Evolutionary conservation across 2,329 filamentous ascomycete species (phyloP).

Genomic region (Aspergillus bombycis): DNA sequence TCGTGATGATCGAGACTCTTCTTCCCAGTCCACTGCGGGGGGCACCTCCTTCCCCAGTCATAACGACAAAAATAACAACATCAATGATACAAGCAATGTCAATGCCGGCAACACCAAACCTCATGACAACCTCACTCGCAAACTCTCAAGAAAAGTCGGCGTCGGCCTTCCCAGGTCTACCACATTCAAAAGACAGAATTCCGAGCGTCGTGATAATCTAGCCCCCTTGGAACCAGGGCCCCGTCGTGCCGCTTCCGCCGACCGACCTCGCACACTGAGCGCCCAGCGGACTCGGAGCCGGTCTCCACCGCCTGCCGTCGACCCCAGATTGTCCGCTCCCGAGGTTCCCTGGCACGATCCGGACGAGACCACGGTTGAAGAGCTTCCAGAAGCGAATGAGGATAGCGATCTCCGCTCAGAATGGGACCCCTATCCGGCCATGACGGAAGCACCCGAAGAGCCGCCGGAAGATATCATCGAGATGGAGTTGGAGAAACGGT

Average conservation of each 20-base stretch:
- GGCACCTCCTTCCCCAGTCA: slow-evolving; percentile 15
- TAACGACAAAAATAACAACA: slow-evolving; percentile 8
- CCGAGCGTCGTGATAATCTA: slow-evolving; percentile 75
- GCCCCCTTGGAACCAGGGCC: slow-evolving; percentile 65
- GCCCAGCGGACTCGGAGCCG: slow-evolving; percentile 48
- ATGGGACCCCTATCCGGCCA: slow-evolving; percentile 32
- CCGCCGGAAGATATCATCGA: slow-evolving; percentile 56
- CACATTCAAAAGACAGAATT: slow-evolving; percentile 82
- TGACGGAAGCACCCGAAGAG: slow-evolving; percentile 30
- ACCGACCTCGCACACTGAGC: slow-evolving; percentile 49
- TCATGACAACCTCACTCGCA: slow-evolving; percentile 38
- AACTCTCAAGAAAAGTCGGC: slow-evolving; percentile 59
- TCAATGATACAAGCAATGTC: slow-evolving; percentile 21
- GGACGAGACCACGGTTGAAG: slow-evolving; percentile 37
- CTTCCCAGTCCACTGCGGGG: slow-evolving; percentile 28
- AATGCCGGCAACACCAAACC: slow-evolving; percentile 23
- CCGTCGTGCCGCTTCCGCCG: slow-evolving; percentile 68
- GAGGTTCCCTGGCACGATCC: slow-evolving; percentile 42
- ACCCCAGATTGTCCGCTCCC: slow-evolving; percentile 44
- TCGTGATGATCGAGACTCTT: slow-evolving; percentile 42
- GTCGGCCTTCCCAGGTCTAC: slow-evolving; percentile 75
- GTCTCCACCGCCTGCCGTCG: slow-evolving; percentile 44
- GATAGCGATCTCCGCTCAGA: slow-evolving; percentile 30
- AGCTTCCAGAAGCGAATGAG: slow-evolving; percentile 33
- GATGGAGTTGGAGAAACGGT: slow-evolving; percentile 80